Evolutionary conservation across 805 yeast genomes (phyloP).

Genomic region (Kluyveromyces nonfermentans): DNA sequence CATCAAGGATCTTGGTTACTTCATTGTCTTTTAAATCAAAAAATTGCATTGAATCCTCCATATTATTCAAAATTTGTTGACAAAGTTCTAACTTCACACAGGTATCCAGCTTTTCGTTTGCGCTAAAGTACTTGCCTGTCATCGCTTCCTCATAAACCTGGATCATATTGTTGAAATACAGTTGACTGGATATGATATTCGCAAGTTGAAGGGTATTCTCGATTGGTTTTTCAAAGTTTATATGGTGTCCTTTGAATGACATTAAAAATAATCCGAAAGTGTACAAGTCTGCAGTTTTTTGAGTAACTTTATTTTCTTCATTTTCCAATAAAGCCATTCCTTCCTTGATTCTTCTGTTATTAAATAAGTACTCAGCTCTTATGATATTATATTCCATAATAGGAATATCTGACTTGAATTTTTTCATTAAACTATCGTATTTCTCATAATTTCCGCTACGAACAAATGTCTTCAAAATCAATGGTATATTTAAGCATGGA

Average conservation of each 20-base stretch:
- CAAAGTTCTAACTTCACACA: slow-evolving; percentile 9
- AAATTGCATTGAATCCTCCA: slow-evolving; percentile 16
- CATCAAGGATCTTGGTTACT: slow-evolving; percentile 3
- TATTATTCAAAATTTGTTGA: slow-evolving; percentile 23
- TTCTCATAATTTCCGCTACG: slow-evolving; percentile 16
- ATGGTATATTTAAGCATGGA: slow-evolving; percentile 19
- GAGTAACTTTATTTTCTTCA: slow-evolving; percentile 7
- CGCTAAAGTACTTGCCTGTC: not conserved
- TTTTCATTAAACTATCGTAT: slow-evolving; percentile 12
- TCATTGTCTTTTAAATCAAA: slow-evolving; percentile 7
- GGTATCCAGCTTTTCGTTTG: not conserved
- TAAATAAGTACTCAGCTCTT: slow-evolving; percentile 19
- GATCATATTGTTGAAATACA: slow-evolving; percentile 13
- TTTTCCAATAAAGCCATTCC: slow-evolving; percentile 13
- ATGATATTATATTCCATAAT: slow-evolving; percentile 9
- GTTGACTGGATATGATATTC: slow-evolving; percentile 19
- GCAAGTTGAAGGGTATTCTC: slow-evolving; percentile 23
- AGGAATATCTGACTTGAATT: slow-evolving; percentile 12
- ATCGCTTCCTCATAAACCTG: slow-evolving; percentile 7
- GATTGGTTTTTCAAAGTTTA: slow-evolving; percentile 9
- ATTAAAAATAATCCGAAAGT: slow-evolving; percentile 19
- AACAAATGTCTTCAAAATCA: slow-evolving; percentile 20
- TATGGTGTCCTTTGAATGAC: slow-evolving; percentile 10
- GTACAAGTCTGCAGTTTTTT: slow-evolving; percentile 16
- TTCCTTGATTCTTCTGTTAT: slow-evolving; percentile 14